These are phyloP conservation scores for Cucurbita argyrosperma DNA, from an alignment of 306 rosid species.

Conservation along the genomic window DNA sequence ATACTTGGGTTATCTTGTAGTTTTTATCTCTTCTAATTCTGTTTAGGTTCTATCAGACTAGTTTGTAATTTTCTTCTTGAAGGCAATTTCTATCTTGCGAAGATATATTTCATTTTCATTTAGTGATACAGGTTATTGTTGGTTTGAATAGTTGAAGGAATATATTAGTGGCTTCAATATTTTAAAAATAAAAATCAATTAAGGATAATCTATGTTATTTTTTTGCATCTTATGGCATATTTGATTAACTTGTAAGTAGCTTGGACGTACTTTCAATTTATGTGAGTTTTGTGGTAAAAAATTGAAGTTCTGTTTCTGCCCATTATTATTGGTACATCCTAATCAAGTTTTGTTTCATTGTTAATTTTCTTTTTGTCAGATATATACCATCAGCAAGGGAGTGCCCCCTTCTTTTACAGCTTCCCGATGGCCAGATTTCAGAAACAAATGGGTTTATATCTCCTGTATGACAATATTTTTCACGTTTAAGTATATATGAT, in stretches of 20 bases:
- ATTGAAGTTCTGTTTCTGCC: not conserved
- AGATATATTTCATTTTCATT: not conserved
- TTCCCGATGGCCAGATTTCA: slow-evolving; percentile 71
- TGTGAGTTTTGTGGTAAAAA: not conserved
- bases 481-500: not conserved
- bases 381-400: slow-evolving; percentile 74
- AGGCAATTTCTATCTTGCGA: too few species aligned
- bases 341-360: not conserved
- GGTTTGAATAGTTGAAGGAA: not conserved
- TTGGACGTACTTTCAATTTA: not conserved
- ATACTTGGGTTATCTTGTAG: too few species aligned
- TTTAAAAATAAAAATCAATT: not conserved
- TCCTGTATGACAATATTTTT: slow-evolving; percentile 39
- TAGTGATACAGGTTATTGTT: not conserved
- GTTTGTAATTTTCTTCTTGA: too few species aligned
- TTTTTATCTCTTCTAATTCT: too few species aligned
- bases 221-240: not conserved
- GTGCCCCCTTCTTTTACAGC: slow-evolving; percentile 80
- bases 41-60: too few species aligned
- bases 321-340: not conserved
- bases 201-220: not conserved
- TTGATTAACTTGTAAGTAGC: not conserved
- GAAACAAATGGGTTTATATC: slow-evolving; percentile 85
- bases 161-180: not conserved
- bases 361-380: slow-evolving; percentile 21